Conservation (phyloP, 495 filamentous ascomycete genomes). For the Penicillium daleae region DNA sequence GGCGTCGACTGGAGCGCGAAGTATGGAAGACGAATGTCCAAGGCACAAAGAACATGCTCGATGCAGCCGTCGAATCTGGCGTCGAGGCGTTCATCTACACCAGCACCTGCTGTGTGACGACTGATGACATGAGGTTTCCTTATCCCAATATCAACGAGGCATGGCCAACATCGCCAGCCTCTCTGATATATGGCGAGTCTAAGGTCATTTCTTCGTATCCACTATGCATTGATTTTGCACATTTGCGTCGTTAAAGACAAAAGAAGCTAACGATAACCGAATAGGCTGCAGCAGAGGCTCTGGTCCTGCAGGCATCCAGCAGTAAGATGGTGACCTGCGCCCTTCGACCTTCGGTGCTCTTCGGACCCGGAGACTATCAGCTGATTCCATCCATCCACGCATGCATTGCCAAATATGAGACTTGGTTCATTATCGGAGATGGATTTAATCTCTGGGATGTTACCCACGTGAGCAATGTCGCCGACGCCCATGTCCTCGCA, state of each 20-base stretch:
- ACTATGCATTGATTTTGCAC: not conserved
- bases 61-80: constrained; percentile 49
- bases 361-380: constrained; percentile 59
- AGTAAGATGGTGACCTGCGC: constrained; percentile 54
- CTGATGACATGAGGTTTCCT: constrained; percentile 55
- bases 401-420: constrained; percentile 59
- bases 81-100: constrained; percentile 63
- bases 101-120: constrained; percentile 57
- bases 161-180: constrained; percentile 52
- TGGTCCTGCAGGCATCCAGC: constrained; percentile 56
- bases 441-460: constrained; percentile 65
- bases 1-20: constrained; percentile 37
- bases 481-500: constrained; percentile 65
- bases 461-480: constrained; percentile 63
- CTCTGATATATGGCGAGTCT: constrained; percentile 61
- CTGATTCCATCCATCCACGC: constrained; percentile 57
- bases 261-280: constrained; percentile 6
- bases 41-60: constrained; percentile 61
- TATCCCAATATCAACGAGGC: constrained; percentile 59
- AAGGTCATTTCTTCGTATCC: constrained; percentile 45
- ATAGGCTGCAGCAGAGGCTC: constrained; percentile 56
- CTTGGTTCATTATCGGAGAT: constrained; percentile 59
- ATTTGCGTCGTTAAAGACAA: not conserved
- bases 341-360: constrained; percentile 60
- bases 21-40: constrained; percentile 59